A percentile compares a stretch with the other conserved stretches of the same genome.
Evolutionary conservation across 768 basidiomycete species (phyloP).

Genomic region (Chalciporus piperatus): DNA sequence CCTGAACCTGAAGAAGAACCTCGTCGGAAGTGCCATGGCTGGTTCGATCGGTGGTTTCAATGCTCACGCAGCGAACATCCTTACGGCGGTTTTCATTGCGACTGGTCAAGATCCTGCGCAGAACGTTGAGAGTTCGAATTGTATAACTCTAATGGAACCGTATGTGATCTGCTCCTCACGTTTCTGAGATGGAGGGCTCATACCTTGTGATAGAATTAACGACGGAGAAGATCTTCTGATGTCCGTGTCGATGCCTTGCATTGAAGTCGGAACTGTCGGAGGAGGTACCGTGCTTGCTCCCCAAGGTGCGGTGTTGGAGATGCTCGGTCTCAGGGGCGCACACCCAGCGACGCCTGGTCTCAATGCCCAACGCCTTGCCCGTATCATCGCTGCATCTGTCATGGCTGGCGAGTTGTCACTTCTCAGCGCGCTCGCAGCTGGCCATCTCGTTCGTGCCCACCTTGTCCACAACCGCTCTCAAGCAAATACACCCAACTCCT

Average conservation of each 20-base stretch:
- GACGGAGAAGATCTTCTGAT: constrained; percentile 87
- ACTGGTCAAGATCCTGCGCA: constrained; percentile 99
- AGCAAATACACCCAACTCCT: constrained; percentile 70
- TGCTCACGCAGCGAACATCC: constrained; percentile 96
- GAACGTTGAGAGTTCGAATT: constrained; percentile 97
- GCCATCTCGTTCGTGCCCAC: constrained; percentile 92
- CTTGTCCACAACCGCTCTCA: constrained; percentile 88
- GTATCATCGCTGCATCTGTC: constrained; percentile 86
- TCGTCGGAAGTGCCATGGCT: constrained; percentile 97
- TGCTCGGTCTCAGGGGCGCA: constrained; percentile 91
- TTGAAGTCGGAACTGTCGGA: constrained; percentile 97
- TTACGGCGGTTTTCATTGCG: constrained; percentile 93
- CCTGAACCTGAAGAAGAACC: constrained; percentile 94
- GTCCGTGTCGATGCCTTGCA: constrained; percentile 96
- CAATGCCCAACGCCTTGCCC: constrained; percentile 87
- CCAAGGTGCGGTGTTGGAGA: constrained; percentile 85
- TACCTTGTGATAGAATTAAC: constrained; percentile 57
- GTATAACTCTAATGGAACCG: constrained; percentile 99
- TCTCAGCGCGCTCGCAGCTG: constrained; percentile 89
- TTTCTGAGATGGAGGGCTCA: constrained; percentile 2
- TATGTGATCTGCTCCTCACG: constrained; percentile 39
- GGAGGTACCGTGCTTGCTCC: constrained; percentile 93
- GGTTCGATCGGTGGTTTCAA: constrained; percentile 98
- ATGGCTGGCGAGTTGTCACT: constrained; percentile 97
- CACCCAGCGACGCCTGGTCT: constrained; percentile 83